A percentile compares a stretch with the other conserved stretches of the same genome.
These are phyloP conservation scores for Erythrophleum fordii DNA, from an alignment of 306 rosid genomes.

Conservation along the genomic window DNA sequence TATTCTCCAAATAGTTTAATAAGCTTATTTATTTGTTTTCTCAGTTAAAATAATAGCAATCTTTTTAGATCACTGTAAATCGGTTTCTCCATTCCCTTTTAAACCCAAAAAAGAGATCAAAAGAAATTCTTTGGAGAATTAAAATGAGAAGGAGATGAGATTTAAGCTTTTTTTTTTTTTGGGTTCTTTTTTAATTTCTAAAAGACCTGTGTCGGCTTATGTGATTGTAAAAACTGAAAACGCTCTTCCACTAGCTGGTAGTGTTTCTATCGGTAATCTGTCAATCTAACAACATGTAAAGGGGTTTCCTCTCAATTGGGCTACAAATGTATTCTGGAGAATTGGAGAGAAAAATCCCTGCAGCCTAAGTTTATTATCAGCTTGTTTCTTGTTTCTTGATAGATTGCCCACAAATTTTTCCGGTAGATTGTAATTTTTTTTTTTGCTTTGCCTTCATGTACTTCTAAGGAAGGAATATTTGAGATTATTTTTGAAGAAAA, in stretches of 20 bases:
- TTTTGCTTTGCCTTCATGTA: not conserved
- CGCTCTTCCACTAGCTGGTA: not conserved
- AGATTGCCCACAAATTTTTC: not conserved
- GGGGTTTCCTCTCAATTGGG: not conserved
- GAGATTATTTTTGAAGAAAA: not conserved
- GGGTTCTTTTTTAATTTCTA: too few species aligned
- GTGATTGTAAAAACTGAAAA: not conserved
- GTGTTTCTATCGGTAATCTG: not conserved
- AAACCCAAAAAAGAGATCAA: too few species aligned
- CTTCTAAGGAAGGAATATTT: not conserved
- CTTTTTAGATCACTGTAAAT: too few species aligned
- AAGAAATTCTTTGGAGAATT: not conserved
- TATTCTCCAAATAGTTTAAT: not conserved
- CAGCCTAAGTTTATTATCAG: not conserved
- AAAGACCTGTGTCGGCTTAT: not conserved
- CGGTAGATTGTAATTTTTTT: not conserved
- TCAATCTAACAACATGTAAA: not conserved
- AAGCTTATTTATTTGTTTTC: too few species aligned
- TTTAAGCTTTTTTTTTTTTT: too few species aligned
- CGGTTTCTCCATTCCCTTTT: not conserved
- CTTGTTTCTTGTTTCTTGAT: not conserved
- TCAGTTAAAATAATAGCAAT: too few species aligned
- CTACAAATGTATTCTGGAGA: not conserved
- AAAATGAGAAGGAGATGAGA: not conserved
- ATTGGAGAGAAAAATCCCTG: not conserved